Evolutionary conservation across 768 basidiomycete genomes (phyloP).

Genomic region (Scleroderma bovista): DNA sequence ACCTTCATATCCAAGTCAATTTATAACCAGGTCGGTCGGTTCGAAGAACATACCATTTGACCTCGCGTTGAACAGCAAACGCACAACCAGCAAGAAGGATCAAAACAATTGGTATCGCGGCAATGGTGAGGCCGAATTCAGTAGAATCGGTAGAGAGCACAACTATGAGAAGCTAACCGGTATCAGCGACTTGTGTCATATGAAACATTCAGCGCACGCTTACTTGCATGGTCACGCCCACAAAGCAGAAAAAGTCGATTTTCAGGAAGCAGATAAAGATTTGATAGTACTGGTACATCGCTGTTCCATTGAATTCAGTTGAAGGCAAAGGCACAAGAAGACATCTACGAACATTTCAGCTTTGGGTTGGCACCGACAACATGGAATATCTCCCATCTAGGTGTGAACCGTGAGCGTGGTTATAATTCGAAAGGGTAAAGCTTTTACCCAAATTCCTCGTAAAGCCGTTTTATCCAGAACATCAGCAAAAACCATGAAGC

Average conservation of each 20-base stretch:
- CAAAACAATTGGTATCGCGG: constrained; percentile 78
- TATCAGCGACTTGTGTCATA: not conserved
- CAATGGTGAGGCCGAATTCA: constrained; percentile 78
- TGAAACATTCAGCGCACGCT: not conserved
- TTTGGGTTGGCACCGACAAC: constrained; percentile 81
- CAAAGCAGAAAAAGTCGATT: constrained; percentile 86
- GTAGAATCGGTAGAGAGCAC: constrained; percentile 58
- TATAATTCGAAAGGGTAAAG: not conserved
- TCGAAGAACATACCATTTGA: constrained; percentile 54
- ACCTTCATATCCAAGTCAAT: constrained; percentile 33
- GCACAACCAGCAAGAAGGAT: constrained; percentile 59
- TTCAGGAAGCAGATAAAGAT: constrained; percentile 84
- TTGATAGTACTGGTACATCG: constrained; percentile 87
- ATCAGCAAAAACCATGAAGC: constrained; percentile 61
- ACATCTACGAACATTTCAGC: constrained; percentile 60
- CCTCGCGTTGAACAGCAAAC: constrained; percentile 71
- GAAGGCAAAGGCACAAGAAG: not conserved
- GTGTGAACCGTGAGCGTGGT: not conserved
- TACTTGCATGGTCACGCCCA: constrained; percentile 86
- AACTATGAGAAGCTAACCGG: constrained; percentile 68
- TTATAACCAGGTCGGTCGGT: not conserved
- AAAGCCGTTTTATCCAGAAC: constrained; percentile 67
- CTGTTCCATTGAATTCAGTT: constrained; percentile 32
- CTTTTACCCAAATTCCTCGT: constrained; percentile 75
- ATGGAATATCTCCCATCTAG: constrained; percentile 90